These are phyloP conservation scores for Oryza brachyantha DNA, from an alignment of 176 grass and related monocot genomes.

Conservation along the genomic window DNA sequence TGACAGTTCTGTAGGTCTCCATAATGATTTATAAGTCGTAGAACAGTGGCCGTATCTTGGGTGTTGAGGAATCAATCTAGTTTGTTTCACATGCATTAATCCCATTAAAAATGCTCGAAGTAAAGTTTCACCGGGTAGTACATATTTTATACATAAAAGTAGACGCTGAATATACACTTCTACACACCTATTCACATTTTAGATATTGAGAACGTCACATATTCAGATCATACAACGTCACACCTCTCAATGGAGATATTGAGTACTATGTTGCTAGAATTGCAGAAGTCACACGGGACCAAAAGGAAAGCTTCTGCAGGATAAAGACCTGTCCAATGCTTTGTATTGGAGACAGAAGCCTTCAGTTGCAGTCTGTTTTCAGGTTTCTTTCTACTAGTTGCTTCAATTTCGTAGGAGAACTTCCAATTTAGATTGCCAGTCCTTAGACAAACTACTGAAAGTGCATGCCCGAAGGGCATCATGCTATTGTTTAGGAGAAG, in stretches of 20 bases:
- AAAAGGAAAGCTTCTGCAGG: constrained; percentile 45
- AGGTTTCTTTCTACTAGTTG: constrained; percentile 15
- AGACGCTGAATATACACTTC: not conserved
- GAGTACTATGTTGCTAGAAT: constrained; percentile 24
- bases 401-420: constrained; percentile 49
- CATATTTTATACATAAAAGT: not conserved
- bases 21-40: no score
- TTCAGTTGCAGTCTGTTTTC: constrained; percentile 45
- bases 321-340: constrained; percentile 31
- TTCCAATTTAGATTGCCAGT: constrained; percentile 27
- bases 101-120: no score
- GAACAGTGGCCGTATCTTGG: no score
- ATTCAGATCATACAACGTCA: not conserved
- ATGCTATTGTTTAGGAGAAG: constrained; percentile 52
- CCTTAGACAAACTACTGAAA: constrained; percentile 53
- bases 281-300: constrained; percentile 44
- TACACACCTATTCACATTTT: not conserved
- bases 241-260: constrained; percentile 26
- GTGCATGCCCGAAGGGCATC: constrained; percentile 26
- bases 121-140: no score
- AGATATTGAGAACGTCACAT: not conserved
- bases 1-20: no score
- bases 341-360: constrained; percentile 31
- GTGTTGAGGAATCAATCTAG: no score
- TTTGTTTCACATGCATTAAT: no score